A percentile compares a stretch with the other conserved stretches of the same genome.
Conservation (phyloP, 2,329 filamentous ascomycete genomes). For the Colletotrichum camelliae region DNA sequence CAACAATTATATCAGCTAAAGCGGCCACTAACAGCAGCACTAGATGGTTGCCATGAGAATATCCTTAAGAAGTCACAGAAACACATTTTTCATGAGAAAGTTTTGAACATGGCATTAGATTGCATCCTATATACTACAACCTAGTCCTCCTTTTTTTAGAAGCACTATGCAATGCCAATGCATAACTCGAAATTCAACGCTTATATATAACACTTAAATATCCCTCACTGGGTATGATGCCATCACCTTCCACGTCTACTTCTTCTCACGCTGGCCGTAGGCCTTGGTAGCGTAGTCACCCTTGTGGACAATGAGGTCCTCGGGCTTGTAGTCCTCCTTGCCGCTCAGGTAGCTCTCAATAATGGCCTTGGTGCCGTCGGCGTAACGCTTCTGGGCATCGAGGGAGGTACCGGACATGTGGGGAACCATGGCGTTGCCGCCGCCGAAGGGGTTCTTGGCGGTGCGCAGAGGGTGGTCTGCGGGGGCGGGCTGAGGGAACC, state of each 20-base stretch:
- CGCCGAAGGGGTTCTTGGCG: constrained; percentile 93
- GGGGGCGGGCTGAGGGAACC: constrained; percentile 97
- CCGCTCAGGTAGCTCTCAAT: constrained; percentile 90
- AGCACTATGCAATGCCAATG: constrained; percentile 16
- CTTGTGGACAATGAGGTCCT: constrained; percentile 89
- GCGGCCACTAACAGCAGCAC: not conserved
- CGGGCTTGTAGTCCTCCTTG: constrained; percentile 82
- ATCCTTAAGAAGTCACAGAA: not conserved
- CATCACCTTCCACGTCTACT: constrained; percentile 23
- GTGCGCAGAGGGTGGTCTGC: constrained; percentile 91
- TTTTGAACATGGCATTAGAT: constrained; percentile 5
- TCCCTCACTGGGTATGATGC: not conserved
- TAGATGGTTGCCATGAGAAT: not conserved
- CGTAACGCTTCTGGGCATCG: constrained; percentile 94
- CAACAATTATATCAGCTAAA: not conserved
- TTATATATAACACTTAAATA: not conserved
- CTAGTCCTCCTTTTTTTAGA: not conserved
- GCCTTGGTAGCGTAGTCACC: constrained; percentile 96
- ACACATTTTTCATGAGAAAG: not conserved
- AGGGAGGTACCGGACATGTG: constrained; percentile 99
- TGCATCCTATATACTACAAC: constrained; percentile 16
- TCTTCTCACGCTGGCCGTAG: constrained; percentile 77
- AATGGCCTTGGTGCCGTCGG: constrained; percentile 86
- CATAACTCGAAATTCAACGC: not conserved
- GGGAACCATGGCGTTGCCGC: constrained; percentile 97